These are phyloP conservation scores for Collybia mongolica DNA, from an alignment of 768 basidiomycete species.

Conservation along the genomic window DNA sequence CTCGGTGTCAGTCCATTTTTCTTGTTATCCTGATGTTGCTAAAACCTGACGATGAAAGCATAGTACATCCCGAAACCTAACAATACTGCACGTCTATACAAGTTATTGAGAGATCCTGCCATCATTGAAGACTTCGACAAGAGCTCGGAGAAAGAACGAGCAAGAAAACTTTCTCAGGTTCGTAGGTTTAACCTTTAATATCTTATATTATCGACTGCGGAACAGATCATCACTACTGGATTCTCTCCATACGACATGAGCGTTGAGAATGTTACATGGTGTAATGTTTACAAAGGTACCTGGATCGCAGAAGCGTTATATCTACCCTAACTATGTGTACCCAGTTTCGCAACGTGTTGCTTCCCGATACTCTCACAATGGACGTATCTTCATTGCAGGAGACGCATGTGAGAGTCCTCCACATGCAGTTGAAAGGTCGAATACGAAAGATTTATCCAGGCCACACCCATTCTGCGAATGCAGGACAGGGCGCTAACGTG, in stretches of 20 bases:
- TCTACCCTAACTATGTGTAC: not conserved
- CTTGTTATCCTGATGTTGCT: not conserved
- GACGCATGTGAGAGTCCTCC: slow-evolving; percentile 2
- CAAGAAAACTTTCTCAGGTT: too few relatives aligned
- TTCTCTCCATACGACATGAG: slow-evolving; percentile 1
- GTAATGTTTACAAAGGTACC: slow-evolving; percentile 1
- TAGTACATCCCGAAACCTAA: slow-evolving; percentile 2
- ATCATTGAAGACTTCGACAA: too few relatives aligned
- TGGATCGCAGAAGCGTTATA: not conserved
- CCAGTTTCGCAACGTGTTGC: slow-evolving; percentile 3
- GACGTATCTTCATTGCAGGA: slow-evolving; percentile 3
- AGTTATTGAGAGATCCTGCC: not conserved
- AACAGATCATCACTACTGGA: not conserved
- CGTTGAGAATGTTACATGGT: slow-evolving; percentile 3
- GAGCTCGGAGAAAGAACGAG: too few relatives aligned
- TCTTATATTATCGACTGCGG: not conserved
- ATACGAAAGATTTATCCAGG: not conserved
- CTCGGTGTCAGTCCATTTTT: not conserved
- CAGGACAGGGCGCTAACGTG: slow-evolving; percentile 3
- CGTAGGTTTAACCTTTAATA: not conserved
- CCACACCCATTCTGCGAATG: slow-evolving; percentile 3
- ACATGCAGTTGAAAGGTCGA: too few relatives aligned
- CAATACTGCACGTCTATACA: slow-evolving; percentile 2
- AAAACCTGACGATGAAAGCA: not conserved
- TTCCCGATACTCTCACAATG: not conserved